A percentile compares a stretch with the other conserved stretches of the same genome.
These are phyloP conservation scores for Globisporangium apiculatum DNA, from an alignment of 352 stramenopile genomes.

Conservation along the genomic window DNA sequence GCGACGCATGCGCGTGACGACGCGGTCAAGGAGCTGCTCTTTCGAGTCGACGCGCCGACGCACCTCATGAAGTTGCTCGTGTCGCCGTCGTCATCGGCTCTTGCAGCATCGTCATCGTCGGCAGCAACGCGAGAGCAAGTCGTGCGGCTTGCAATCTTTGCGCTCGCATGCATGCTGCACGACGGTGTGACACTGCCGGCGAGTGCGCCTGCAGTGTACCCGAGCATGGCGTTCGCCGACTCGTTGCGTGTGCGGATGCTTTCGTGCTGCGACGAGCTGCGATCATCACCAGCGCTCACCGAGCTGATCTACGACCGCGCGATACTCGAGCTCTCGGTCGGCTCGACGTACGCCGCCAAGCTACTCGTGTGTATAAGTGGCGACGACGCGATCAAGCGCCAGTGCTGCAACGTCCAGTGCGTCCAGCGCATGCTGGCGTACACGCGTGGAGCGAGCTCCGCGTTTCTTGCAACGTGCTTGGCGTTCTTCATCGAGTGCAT, in stretches of 20 bases:
- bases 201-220: constrained; percentile 7
- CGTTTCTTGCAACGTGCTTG: constrained; percentile 26
- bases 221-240: constrained; percentile 2
- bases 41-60: constrained; percentile 34
- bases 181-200: constrained; percentile 17
- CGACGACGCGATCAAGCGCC: constrained; percentile 14
- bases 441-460: constrained; percentile 19
- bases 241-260: constrained; percentile 17
- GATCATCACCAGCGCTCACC: constrained; percentile 8
- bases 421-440: constrained; percentile 26
- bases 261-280: constrained; percentile 12
- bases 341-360: constrained; percentile 35
- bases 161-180: constrained; percentile 27
- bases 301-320: constrained; percentile 21
- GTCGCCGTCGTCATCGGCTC: neutral
- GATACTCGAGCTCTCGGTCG: constrained; percentile 8
- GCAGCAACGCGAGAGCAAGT: constrained; percentile 25
- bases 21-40: constrained; percentile 34
- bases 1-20: constrained; percentile 25
- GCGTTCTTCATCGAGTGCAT: constrained; percentile 31
- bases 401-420: constrained; percentile 19
- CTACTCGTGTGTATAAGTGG: constrained; percentile 25
- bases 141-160: constrained; percentile 36
- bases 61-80: constrained; percentile 45
- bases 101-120: too few species aligned